Percentiles rank a stretch among this genome's conserved stretches.
Evolutionary conservation across 768 basidiomycete genomes (phyloP).

Genomic region (Gymnopilus dilepis): DNA sequence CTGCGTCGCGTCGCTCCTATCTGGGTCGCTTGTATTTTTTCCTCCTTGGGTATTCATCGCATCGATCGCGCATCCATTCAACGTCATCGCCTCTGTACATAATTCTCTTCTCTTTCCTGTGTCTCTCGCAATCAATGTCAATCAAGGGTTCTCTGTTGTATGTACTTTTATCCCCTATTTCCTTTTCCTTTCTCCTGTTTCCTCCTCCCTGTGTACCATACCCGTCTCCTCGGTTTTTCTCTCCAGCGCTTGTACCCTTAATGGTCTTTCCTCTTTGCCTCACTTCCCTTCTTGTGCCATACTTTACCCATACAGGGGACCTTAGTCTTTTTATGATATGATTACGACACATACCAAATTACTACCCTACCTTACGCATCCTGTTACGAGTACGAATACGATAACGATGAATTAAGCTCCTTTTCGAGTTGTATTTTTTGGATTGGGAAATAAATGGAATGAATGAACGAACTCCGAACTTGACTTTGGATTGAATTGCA

Average conservation of each 20-base stretch:
- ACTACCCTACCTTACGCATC: constrained; percentile 7
- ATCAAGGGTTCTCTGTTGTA: constrained; percentile 7
- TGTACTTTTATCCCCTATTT: constrained; percentile 10
- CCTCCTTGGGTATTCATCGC: background rate
- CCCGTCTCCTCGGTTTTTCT: background rate
- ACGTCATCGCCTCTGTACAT: background rate
- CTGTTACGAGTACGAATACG: background rate
- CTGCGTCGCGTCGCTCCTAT: background rate
- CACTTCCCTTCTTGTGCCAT: background rate
- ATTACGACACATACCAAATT: background rate
- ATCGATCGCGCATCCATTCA: background rate
- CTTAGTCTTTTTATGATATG: constrained; percentile 2
- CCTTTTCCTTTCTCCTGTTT: background rate
- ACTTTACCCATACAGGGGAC: constrained; percentile 5
- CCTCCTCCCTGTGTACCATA: background rate
- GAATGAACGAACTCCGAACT: background rate
- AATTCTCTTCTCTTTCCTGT: background rate
- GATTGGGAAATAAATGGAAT: background rate
- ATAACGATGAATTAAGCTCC: no score
- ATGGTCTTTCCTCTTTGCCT: background rate
- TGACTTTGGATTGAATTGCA: background rate
- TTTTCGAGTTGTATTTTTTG: background rate
- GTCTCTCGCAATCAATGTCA: no score
- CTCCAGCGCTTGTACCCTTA: background rate
- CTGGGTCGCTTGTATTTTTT: constrained; percentile 1